phyloP scores from a whole-genome alignment of 1,139 yeast species.

The Zygosaccharomyces pseudobailii region DNA sequence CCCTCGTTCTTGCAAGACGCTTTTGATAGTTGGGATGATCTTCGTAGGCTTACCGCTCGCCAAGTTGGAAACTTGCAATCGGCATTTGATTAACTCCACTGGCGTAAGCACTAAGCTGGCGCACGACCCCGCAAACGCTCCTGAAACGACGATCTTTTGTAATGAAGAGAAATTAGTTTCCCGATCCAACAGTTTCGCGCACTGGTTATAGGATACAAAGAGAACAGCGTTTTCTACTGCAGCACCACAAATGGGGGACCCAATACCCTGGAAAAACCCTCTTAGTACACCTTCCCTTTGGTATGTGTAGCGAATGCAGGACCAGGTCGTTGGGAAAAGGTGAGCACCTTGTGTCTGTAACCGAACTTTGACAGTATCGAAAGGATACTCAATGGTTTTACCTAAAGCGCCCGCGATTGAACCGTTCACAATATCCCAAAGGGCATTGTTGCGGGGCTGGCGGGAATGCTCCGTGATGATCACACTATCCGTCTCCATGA shows the following conservation, averaged over 20 bases:
- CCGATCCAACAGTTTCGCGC: constrained; percentile 35
- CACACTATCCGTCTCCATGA: constrained; percentile 9
- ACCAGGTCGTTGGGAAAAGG: constrained; percentile 32
- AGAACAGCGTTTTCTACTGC: constrained; percentile 77
- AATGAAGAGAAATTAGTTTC: constrained; percentile 37
- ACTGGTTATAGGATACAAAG: constrained; percentile 56
- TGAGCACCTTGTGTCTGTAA: constrained; percentile 65
- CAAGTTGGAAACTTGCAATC: constrained; percentile 68
- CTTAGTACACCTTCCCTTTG: constrained; percentile 56
- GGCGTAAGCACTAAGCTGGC: constrained; percentile 89
- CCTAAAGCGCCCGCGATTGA: constrained; percentile 73
- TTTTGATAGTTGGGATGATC: constrained; percentile 40
- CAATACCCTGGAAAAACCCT: constrained; percentile 64
- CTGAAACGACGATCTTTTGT: constrained; percentile 50
- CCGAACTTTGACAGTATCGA: constrained; percentile 87
- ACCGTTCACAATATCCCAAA: constrained; percentile 31
- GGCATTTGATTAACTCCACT: constrained; percentile 81
- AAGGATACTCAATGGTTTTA: constrained; percentile 82
- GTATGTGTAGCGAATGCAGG: constrained; percentile 58
- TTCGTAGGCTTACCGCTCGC: constrained; percentile 17
- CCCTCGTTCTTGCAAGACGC: constrained; percentile 50
- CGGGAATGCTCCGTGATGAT: constrained; percentile 10
- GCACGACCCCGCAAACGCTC: constrained; percentile 76
- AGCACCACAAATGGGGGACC: constrained; percentile 83
- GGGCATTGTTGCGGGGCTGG: constrained; percentile 14